Conservation (phyloP, 257 asterid genomes). For the Plantago elongata region DNA sequence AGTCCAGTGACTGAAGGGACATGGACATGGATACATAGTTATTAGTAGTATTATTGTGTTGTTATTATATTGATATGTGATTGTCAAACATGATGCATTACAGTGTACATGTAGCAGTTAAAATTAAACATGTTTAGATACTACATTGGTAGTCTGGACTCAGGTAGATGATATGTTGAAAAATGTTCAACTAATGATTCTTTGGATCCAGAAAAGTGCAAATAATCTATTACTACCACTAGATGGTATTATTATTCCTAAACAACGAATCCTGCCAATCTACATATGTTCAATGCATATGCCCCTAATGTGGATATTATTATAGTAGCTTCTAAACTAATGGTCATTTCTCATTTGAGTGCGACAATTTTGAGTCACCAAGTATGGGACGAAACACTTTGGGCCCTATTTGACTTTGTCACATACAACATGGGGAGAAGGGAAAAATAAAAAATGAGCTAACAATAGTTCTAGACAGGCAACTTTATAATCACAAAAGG, state of each 20-base stretch:
- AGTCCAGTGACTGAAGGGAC: slow-evolving; percentile 17
- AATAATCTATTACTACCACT: slow-evolving; percentile 5
- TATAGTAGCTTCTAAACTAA: too few species aligned
- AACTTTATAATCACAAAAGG: too few species aligned
- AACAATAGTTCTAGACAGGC: too few species aligned
- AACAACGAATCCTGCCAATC: slow-evolving; percentile 15
- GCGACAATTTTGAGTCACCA: too few species aligned
- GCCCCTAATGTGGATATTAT: neutral
- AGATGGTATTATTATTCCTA: slow-evolving; percentile 17
- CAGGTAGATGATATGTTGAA: neutral
- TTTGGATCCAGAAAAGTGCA: slow-evolving; percentile 26
- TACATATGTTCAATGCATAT: neutral
- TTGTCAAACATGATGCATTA: slow-evolving; percentile 2
- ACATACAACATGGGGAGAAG: too few species aligned
- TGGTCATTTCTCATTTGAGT: too few species aligned
- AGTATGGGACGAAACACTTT: too few species aligned
- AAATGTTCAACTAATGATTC: slow-evolving; percentile 18
- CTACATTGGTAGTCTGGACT: neutral
- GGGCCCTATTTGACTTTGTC: too few species aligned
- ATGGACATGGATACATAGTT: slow-evolving; percentile 7
- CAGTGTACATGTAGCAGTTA: slow-evolving; percentile 9
- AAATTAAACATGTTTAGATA: slow-evolving; percentile 2
- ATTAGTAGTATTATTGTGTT: neutral
- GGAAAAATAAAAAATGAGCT: too few species aligned
- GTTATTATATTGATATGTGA: too few species aligned